phyloP scores from a whole-genome alignment of 805 yeast species.

The Wickerhamiella bombiphila region DNA sequence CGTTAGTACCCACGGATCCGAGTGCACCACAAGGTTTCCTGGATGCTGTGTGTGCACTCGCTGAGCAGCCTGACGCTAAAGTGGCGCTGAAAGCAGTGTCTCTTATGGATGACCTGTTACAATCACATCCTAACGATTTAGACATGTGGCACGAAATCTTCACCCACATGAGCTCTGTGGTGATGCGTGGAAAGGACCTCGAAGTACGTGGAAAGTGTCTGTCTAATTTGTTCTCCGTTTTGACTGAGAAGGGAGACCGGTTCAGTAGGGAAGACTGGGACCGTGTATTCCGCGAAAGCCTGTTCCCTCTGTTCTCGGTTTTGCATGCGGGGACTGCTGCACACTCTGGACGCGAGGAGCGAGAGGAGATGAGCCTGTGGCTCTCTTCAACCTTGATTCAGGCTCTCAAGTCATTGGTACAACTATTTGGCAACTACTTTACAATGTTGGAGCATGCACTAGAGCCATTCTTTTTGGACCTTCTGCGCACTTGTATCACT shows the following conservation, averaged over 20 bases:
- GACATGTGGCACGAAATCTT: conserved; percentile 30
- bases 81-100: conserved; percentile 69
- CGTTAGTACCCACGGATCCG: conserved; percentile 9
- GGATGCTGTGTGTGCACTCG: conserved; percentile 61
- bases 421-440: conserved; percentile 70
- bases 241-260: conserved; percentile 63
- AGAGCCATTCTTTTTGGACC: conserved; percentile 63
- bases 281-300: conserved; percentile 52
- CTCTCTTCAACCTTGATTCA: conserved; percentile 90
- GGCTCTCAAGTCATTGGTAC: conserved; percentile 78
- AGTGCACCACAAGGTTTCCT: conserved; percentile 31
- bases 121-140: conserved; percentile 11
- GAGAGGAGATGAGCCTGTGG: conserved; percentile 91
- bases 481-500: conserved; percentile 76
- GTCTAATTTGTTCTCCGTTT: conserved; percentile 63
- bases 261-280: conserved; percentile 76
- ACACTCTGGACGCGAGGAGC: background rate
- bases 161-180: conserved; percentile 70
- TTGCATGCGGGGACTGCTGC: conserved; percentile 37
- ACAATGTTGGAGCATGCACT: conserved; percentile 58
- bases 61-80: conserved; percentile 68
- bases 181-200: conserved; percentile 84
- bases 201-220: conserved; percentile 88
- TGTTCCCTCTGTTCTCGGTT: conserved; percentile 83
- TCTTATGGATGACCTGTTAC: conserved; percentile 37